Conservation (phyloP, 345 rosid species). For the Draba incana region DNA sequence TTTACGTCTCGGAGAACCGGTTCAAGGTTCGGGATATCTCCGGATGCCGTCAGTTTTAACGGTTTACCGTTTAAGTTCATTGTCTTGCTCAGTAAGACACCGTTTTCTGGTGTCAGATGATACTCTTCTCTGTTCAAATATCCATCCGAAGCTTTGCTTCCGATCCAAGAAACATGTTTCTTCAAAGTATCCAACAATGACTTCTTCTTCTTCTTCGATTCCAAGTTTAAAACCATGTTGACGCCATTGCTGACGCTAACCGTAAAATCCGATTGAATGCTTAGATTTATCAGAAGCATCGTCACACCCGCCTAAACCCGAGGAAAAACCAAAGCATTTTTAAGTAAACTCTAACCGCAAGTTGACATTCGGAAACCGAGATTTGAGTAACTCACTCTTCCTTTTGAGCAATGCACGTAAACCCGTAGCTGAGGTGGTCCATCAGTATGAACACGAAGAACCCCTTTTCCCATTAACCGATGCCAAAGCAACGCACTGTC, state of each 20-base stretch:
- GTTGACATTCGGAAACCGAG: background rate
- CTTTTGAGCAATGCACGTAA: conserved; percentile 93
- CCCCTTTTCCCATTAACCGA: conserved; percentile 92
- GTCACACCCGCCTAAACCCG: conserved; percentile 73
- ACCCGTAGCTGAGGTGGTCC: conserved; percentile 67
- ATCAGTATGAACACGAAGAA: conserved; percentile 57
- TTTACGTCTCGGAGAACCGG: conserved; percentile 52
- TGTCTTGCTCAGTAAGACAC: conserved; percentile 63
- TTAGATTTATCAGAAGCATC: conserved; percentile 76
- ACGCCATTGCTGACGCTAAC: conserved; percentile 51
- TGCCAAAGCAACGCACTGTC: conserved; percentile 95
- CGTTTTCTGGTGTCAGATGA: conserved; percentile 76
- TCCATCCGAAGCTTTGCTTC: conserved; percentile 52
- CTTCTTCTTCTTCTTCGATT: conserved; percentile 45
- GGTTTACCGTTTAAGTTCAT: conserved; percentile 82
- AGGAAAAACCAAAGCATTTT: background rate
- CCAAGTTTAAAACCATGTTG: conserved; percentile 37
- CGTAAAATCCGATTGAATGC: conserved; percentile 61
- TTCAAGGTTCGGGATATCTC: conserved; percentile 65
- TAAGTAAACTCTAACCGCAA: background rate
- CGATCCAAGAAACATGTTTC: conserved; percentile 62
- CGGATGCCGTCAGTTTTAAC: conserved; percentile 48
- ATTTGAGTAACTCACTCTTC: conserved; percentile 65
- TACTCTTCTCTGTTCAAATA: conserved; percentile 74
- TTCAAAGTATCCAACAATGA: conserved; percentile 54